A percentile compares a stretch with the other conserved stretches of the same genome.
Evolutionary conservation across 176 grass and related monocot species (phyloP).

Genomic region (Lolium perenne): DNA sequence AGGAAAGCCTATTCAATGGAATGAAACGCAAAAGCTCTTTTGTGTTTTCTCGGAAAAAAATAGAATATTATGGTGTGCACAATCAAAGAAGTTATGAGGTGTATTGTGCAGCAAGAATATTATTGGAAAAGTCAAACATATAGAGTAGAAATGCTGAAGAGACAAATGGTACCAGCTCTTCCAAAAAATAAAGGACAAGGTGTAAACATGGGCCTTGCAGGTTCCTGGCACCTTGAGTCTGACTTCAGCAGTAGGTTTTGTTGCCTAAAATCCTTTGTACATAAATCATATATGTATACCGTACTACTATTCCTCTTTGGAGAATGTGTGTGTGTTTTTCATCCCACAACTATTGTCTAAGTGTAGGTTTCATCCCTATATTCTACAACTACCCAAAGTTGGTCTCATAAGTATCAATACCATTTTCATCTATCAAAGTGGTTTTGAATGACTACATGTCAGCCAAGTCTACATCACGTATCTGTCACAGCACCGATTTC

Average conservation of each 20-base stretch:
- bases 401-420: not conserved
- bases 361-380: not conserved
- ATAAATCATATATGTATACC: no score
- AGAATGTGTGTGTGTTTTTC: not conserved
- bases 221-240: no score
- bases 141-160: not conserved
- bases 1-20: not conserved
- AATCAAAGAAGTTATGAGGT: not conserved
- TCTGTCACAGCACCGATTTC: not conserved
- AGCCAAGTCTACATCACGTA: not conserved
- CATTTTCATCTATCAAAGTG: not conserved
- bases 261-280: not conserved
- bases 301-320: no score
- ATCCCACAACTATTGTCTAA: not conserved
- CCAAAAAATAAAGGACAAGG: not conserved
- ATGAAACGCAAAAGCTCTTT: no score
- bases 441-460: not conserved
- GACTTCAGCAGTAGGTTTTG: not conserved
- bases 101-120: not conserved
- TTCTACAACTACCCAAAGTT: not conserved
- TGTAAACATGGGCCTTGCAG: not conserved
- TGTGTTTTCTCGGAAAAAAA: not conserved
- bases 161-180: not conserved
- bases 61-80: not conserved
- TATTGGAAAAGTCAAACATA: not conserved